phyloP scores from a whole-genome alignment of 2,329 filamentous ascomycete genomes.

The Exserohilum turcica region DNA sequence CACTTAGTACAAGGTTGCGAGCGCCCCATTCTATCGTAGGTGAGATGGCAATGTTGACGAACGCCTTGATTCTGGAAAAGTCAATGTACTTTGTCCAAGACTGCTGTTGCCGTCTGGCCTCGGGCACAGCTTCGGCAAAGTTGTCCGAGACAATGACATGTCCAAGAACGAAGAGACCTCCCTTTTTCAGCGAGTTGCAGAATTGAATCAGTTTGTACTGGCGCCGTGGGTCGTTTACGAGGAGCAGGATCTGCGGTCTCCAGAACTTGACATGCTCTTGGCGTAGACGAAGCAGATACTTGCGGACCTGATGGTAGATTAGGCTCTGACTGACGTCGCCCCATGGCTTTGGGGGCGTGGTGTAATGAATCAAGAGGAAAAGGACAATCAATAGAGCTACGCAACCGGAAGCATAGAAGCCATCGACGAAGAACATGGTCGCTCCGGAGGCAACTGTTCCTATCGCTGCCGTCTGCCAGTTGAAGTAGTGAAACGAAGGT shows the following conservation, averaged over 20 bases:
- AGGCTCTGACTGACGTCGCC: constrained; percentile 88
- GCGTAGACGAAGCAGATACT: constrained; percentile 80
- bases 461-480: constrained; percentile 77
- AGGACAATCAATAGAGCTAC: constrained; percentile 75
- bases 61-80: constrained; percentile 84
- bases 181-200: constrained; percentile 90
- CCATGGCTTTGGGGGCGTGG: constrained; percentile 84
- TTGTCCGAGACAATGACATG: constrained; percentile 87
- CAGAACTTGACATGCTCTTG: constrained; percentile 94
- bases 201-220: constrained; percentile 87
- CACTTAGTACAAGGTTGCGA: constrained; percentile 78
- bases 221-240: constrained; percentile 80
- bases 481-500: constrained; percentile 88
- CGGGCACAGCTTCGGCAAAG: constrained; percentile 76
- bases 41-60: constrained; percentile 84
- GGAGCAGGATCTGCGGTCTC: constrained; percentile 83
- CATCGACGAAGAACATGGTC: constrained; percentile 91
- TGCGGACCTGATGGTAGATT: constrained; percentile 86
- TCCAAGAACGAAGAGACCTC: constrained; percentile 80
- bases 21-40: constrained; percentile 84
- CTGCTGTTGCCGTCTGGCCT: constrained; percentile 78
- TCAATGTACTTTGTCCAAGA: constrained; percentile 89
- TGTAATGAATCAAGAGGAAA: constrained; percentile 84
- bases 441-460: constrained; percentile 76
- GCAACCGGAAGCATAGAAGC: constrained; percentile 76